Evolutionary conservation across 2,329 filamentous ascomycete species (phyloP).

Genomic region (Colletotrichum eremochloae): DNA sequence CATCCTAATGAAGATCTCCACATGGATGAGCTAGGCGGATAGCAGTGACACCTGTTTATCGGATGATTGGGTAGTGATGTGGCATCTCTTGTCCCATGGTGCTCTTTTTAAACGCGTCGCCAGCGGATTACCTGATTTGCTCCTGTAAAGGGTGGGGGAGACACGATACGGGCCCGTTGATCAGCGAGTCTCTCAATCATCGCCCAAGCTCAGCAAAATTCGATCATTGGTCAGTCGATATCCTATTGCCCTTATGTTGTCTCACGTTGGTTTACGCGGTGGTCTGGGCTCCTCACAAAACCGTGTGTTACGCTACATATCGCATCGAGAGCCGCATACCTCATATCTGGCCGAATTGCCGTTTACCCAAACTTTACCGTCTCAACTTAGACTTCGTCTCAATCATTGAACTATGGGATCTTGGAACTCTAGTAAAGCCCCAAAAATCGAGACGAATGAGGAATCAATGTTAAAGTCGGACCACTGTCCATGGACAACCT

Average conservation of each 20-base stretch:
- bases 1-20: slow-evolving; percentile 30
- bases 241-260: not conserved
- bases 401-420: not conserved
- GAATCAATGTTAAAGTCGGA: not conserved
- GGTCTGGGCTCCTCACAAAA: not conserved
- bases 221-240: slow-evolving; percentile 9
- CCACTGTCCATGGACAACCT: not conserved
- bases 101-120: not conserved
- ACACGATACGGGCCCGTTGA: slow-evolving; percentile 5
- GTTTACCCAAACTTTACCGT: not conserved
- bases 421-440: not conserved
- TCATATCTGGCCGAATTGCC: not conserved
- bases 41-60: slow-evolving; percentile 25
- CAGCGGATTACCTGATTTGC: slow-evolving; percentile 1
- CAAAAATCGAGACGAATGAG: not conserved
- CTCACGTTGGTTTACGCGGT: not conserved
- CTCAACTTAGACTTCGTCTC: not conserved
- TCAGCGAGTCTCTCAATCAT: not conserved
- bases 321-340: not conserved
- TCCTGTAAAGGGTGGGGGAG: not conserved
- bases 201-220: not conserved
- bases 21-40: slow-evolving; percentile 15
- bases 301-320: not conserved
- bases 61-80: slow-evolving; percentile 18
- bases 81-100: not conserved